Conservation (phyloP, 2,329 filamentous ascomycete genomes). For the Malbranchea zuffiana region DNA sequence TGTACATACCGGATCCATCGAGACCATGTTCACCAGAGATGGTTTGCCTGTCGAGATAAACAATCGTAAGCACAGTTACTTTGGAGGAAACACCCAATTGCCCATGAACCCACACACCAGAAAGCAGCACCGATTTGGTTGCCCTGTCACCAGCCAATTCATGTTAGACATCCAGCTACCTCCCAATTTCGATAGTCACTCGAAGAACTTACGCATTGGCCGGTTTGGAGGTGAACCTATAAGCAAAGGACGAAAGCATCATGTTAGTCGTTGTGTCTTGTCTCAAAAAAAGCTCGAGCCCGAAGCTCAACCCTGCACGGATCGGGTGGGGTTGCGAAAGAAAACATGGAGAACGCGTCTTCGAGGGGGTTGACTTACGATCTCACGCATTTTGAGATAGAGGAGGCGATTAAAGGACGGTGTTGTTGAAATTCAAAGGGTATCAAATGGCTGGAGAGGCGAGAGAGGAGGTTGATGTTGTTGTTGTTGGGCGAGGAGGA, state of each 20-base stretch:
- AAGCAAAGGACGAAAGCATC: slow-evolving; percentile 35
- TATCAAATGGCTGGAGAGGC: slow-evolving; percentile 1
- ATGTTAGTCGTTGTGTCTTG: slow-evolving; percentile 3
- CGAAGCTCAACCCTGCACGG: slow-evolving; percentile 20
- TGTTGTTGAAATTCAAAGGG: slow-evolving; percentile 8
- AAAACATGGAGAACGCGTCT: slow-evolving; percentile 28
- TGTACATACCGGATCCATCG: slow-evolving; percentile 14
- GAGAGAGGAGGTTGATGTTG: slow-evolving; percentile 10
- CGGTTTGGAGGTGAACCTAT: slow-evolving; percentile 99
- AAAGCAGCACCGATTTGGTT: slow-evolving; percentile 99
- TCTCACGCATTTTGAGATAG: slow-evolving; percentile 57
- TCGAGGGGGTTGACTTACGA: slow-evolving; percentile 44
- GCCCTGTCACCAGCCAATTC: slow-evolving; percentile 50
- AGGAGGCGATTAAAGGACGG: slow-evolving; percentile 12
- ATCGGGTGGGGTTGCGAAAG: slow-evolving; percentile 20
- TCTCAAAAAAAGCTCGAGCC: slow-evolving; percentile 3
- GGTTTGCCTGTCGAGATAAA: slow-evolving; percentile 11
- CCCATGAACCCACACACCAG: too few species aligned
- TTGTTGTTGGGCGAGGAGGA: slow-evolving; percentile 8
- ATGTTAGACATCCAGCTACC: slow-evolving; percentile 23
- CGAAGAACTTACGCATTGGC: slow-evolving; percentile 76
- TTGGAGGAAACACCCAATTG: too few species aligned
- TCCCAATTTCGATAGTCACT: slow-evolving; percentile 10
- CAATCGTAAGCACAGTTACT: slow-evolving; percentile 6
- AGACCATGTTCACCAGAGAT: slow-evolving; percentile 15